phyloP scores from a whole-genome alignment of 192 early-diverging fungal species.

The Diversispora eburnea region DNA sequence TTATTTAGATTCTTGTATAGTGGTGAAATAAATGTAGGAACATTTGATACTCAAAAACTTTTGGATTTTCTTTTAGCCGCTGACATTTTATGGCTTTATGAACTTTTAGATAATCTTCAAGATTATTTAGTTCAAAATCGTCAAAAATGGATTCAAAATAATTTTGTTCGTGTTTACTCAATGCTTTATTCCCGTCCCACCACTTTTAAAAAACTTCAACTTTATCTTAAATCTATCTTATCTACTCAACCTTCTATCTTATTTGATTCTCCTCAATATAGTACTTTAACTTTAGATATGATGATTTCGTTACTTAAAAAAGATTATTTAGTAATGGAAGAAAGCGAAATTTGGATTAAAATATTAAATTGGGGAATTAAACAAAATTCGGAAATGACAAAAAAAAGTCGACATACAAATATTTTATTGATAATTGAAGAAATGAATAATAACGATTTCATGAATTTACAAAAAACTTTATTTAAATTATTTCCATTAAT shows the following conservation, averaged over 20 bases:
- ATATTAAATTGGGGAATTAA: slow-evolving; percentile 15
- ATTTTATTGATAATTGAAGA: not conserved
- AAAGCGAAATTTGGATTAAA: not conserved
- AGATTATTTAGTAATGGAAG: not conserved
- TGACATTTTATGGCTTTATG: slow-evolving; percentile 3
- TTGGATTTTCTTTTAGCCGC: not conserved
- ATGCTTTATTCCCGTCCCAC: not conserved
- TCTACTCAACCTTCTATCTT: not conserved
- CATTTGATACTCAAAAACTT: not conserved
- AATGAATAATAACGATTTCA: not conserved
- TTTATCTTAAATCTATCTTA: not conserved
- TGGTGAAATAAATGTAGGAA: not conserved
- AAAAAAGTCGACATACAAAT: not conserved
- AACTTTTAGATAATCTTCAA: not conserved
- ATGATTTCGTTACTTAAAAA: not conserved
- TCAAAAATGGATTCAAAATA: not conserved
- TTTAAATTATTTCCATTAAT: not conserved
- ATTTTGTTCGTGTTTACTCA: not conserved
- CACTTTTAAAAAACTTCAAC: not conserved
- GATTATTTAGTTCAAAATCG: not conserved
- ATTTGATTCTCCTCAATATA: not conserved
- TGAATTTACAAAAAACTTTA: not conserved
- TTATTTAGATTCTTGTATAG: not conserved
- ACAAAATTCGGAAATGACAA: not conserved
- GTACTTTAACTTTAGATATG: not conserved